phyloP scores from a whole-genome alignment of 495 filamentous ascomycete genomes.

The Aspergillus wentii region DNA sequence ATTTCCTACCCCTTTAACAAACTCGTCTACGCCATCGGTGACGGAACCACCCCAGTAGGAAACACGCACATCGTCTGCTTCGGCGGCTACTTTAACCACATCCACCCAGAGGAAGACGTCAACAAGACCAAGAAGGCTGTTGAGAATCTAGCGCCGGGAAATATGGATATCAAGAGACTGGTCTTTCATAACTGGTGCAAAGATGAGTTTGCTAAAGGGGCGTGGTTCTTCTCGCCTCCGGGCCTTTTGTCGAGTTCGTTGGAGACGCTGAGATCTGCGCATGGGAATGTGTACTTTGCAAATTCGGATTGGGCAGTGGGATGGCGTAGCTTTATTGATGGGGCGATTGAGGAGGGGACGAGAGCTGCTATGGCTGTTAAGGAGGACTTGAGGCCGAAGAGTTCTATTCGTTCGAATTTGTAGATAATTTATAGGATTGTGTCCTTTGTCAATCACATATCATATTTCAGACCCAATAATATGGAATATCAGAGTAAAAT shows the following conservation, averaged over 20 bases:
- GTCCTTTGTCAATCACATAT: conserved; percentile 5
- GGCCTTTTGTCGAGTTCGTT: conserved; percentile 13
- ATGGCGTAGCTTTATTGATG: conserved; percentile 30
- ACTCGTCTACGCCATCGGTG: conserved; percentile 10
- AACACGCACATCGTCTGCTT: conserved; percentile 22
- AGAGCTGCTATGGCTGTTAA: conserved; percentile 13
- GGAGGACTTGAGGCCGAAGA: conserved; percentile 12
- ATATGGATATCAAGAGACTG: conserved; percentile 17
- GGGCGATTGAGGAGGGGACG: conserved; percentile 27
- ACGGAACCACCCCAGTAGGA: conserved; percentile 17
- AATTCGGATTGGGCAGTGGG: conserved; percentile 28
- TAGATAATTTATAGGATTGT: neutral
- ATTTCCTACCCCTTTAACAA: conserved; percentile 22
- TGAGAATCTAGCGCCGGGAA: conserved; percentile 13
- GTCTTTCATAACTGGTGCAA: conserved; percentile 28
- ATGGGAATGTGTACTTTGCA: conserved; percentile 23
- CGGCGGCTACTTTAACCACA: conserved; percentile 15
- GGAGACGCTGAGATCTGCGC: conserved; percentile 13
- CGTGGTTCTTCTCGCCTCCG: conserved; percentile 20
- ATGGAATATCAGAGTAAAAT: too few relatives aligned
- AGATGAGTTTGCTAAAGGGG: conserved; percentile 25
- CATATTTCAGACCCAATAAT: too few relatives aligned
- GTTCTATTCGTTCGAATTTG: neutral
- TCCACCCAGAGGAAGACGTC: conserved; percentile 14
- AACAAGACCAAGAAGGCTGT: conserved; percentile 15